Evolutionary conservation across 768 basidiomycete species (phyloP), one percentile per base, ranked within the genome.

Genomic region (Podaxis mareebaensis): DNA sequence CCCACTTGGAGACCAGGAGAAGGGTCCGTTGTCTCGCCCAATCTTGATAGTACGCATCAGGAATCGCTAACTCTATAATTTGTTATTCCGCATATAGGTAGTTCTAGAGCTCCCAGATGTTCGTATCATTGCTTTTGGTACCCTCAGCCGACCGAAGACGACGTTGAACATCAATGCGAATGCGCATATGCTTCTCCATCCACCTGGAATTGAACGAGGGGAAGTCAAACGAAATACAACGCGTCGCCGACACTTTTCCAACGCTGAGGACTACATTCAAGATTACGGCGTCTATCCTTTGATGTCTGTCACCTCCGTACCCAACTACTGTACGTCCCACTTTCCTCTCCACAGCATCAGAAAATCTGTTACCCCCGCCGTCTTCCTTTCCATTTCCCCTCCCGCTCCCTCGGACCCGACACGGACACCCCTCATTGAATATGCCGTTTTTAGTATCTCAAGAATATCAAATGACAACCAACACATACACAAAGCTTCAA

Each of bases 31-130:
- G 15, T 65, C 58, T 13, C 26, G 54, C 17, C 28, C 28, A 42
- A 20, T 33, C 30, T 20, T 15, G 36, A n/a, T 33, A 53, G 36
- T 20, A 12, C 33, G 17, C 26, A 51, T 24, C 13, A 24, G 24
- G 49, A 51, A 24, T 24, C 49, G 44, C 44, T 46, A 10, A 55
- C 36, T 22, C 7, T 51, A 15, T 28, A 58, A 39, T 58, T 53
- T 22, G 40, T 54, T 26, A 58, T 52, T 30, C 30, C 36, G 26
- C 15, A 30, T 38, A 20, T 61, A 93, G 91, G 79, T 89, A 24
- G 79, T 93, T 24, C 79, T 91, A 12, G 83, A 90, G 70, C 76
- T 93, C 42, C 77, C 81, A 7, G 92, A 94, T 69, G 84, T 91
- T 38, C 83, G 91, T 28, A 82, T 94, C 59, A 73, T 93, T 59